Evolutionary conservation across 495 filamentous ascomycete species (phyloP).

Genomic region (Ascodesmis nigricans): DNA sequence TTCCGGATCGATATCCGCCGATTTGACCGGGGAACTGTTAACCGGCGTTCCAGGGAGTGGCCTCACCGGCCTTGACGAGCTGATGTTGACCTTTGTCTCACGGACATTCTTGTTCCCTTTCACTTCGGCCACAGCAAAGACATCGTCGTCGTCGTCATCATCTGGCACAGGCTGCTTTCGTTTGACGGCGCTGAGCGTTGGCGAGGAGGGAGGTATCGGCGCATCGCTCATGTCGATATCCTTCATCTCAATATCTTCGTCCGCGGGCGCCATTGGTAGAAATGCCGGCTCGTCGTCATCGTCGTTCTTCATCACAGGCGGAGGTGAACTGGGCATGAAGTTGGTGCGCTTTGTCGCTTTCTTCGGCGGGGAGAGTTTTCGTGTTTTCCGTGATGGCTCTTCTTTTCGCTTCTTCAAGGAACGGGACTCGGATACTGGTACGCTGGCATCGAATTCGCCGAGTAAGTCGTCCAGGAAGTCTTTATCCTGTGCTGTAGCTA

Average conservation of each 20-base stretch:
- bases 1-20: constrained; percentile 44
- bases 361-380: constrained; percentile 25
- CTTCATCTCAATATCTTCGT: constrained; percentile 27
- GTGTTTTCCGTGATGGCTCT: constrained; percentile 17
- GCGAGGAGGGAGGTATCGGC: constrained; percentile 50
- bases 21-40: constrained; percentile 40
- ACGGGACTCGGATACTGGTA: constrained; percentile 22
- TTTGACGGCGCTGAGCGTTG: constrained; percentile 54
- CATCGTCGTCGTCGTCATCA: constrained; percentile 56
- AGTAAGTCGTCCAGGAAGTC: constrained; percentile 68
- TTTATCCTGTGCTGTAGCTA: constrained; percentile 58
- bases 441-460: constrained; percentile 70
- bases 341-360: constrained; percentile 28
- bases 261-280: neutral
- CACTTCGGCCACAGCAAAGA: constrained; percentile 30
- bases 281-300: constrained; percentile 27
- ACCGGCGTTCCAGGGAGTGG: constrained; percentile 36
- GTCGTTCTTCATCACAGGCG: constrained; percentile 27
- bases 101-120: constrained; percentile 32
- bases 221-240: constrained; percentile 71
- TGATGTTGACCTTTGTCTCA: constrained; percentile 57
- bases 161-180: constrained; percentile 41
- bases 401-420: constrained; percentile 25
- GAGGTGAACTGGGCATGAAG: constrained; percentile 27
- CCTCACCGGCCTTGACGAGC: constrained; percentile 64